Conservation (phyloP, 352 stramenopile species). For the Plasmopara muralis region DNA sequence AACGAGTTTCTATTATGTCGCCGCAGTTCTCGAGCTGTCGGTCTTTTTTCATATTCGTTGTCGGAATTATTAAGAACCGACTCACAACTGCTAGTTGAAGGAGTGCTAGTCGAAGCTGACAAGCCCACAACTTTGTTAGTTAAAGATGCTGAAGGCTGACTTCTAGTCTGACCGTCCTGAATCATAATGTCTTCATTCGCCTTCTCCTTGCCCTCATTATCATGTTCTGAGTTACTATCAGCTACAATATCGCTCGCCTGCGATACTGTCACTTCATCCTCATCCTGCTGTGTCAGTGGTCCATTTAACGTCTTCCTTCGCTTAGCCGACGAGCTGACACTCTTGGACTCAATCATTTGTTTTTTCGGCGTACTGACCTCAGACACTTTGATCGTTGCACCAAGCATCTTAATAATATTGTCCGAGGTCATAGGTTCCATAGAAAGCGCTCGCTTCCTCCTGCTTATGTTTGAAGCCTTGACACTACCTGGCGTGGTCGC, state of each 20-base stretch:
- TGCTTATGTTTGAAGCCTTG: slow-evolving; percentile 11
- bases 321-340: slow-evolving; percentile 23
- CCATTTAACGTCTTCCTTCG: slow-evolving; percentile 28
- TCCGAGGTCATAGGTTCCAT: slow-evolving; percentile 70
- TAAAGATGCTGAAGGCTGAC: slow-evolving; percentile 4
- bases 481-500: slow-evolving; percentile 12
- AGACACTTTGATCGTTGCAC: slow-evolving; percentile 9
- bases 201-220: slow-evolving; percentile 7
- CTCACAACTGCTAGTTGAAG: slow-evolving; percentile 7
- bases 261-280: slow-evolving; percentile 22
- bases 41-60: slow-evolving; percentile 7
- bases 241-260: slow-evolving; percentile 28
- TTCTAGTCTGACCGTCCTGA: slow-evolving; percentile 18
- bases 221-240: slow-evolving; percentile 31
- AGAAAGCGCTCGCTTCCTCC: slow-evolving; percentile 44
- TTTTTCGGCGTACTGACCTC: slow-evolving; percentile 20
- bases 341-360: slow-evolving; percentile 18
- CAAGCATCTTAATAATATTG: slow-evolving; percentile 49
- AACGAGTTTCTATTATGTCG: slow-evolving; percentile 20
- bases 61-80: slow-evolving; percentile 13
- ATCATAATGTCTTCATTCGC: slow-evolving; percentile 14
- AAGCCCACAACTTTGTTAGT: not conserved
- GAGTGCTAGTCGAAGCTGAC: slow-evolving; percentile 10
- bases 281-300: slow-evolving; percentile 21
- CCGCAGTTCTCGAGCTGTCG: slow-evolving; percentile 25